Conservation (phyloP, 2,329 filamentous ascomycete genomes). For the Fonsecaea multimorphosa region DNA sequence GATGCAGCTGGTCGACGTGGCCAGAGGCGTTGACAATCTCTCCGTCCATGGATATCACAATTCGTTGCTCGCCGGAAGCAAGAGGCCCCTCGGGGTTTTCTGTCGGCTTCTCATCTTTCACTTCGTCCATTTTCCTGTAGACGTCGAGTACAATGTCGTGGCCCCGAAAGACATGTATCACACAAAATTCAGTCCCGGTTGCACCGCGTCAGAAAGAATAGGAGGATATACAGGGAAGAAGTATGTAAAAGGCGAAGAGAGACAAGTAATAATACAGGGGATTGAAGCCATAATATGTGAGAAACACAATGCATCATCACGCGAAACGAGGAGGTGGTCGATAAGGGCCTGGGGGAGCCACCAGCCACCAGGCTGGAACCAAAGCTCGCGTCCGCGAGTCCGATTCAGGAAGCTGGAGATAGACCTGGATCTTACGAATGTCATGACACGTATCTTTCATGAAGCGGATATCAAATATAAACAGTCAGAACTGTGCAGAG, state of each 20-base stretch:
- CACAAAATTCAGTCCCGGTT: neutral
- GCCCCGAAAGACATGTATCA: neutral
- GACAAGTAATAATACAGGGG: neutral
- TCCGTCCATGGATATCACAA: constrained; percentile 13
- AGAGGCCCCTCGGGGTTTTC: constrained; percentile 5
- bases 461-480: constrained; percentile 14
- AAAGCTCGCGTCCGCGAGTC: constrained; percentile 1
- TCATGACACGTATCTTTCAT: constrained; percentile 16
- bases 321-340: neutral
- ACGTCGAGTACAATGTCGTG: neutral
- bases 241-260: neutral
- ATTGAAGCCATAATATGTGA: constrained; percentile 1
- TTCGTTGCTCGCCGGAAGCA: constrained; percentile 5
- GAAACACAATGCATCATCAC: neutral
- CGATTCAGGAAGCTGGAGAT: constrained; percentile 2
- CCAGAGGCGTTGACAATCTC: constrained; percentile 64
- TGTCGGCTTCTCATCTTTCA: constrained; percentile 4
- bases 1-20: constrained; percentile 66
- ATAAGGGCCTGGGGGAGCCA: neutral
- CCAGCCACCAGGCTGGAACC: constrained; percentile 5
- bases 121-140: constrained; percentile 4
- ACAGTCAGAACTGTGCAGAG: constrained; percentile 8
- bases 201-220: neutral
- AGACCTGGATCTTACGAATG: neutral
- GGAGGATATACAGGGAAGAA: neutral